phyloP scores from a whole-genome alignment of 768 basidiomycete genomes.

The Amanita subjunquillea region DNA sequence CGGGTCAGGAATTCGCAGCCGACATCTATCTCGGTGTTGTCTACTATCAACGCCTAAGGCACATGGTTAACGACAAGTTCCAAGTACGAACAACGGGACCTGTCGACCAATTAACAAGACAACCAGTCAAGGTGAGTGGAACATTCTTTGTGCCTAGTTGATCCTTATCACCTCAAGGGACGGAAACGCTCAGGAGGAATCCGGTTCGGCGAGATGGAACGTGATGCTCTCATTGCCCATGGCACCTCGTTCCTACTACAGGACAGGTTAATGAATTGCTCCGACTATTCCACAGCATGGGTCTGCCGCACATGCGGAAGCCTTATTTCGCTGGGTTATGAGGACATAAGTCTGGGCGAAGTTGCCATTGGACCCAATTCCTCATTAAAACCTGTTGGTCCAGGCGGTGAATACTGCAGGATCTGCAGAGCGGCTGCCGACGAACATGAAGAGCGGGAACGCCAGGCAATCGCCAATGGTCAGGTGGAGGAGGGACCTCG shows the following conservation, averaged over 20 bases:
- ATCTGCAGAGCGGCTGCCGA: slow-evolving; percentile 75
- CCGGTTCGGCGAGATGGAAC: slow-evolving; percentile 99
- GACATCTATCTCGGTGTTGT: slow-evolving; percentile 98
- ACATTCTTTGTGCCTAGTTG: neutral
- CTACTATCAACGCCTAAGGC: slow-evolving; percentile 96
- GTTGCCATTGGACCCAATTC: slow-evolving; percentile 39
- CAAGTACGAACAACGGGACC: slow-evolving; percentile 98
- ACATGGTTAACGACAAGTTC: slow-evolving; percentile 99
- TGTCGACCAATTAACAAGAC: slow-evolving; percentile 89
- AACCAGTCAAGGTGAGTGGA: slow-evolving; percentile 82
- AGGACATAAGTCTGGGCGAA: slow-evolving; percentile 72
- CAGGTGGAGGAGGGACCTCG: slow-evolving; percentile 31
- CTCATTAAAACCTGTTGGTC: slow-evolving; percentile 49
- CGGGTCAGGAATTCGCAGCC: slow-evolving; percentile 95
- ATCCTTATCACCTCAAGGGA: slow-evolving; percentile 40
- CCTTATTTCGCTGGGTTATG: slow-evolving; percentile 92
- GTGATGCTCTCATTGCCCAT: slow-evolving; percentile 96
- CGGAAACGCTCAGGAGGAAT: slow-evolving; percentile 98
- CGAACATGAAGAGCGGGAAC: slow-evolving; percentile 49
- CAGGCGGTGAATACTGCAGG: slow-evolving; percentile 89
- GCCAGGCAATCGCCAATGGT: slow-evolving; percentile 49
- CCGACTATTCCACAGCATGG: slow-evolving; percentile 99
- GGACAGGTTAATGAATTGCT: slow-evolving; percentile 99
- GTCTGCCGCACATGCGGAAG: slow-evolving; percentile 95
- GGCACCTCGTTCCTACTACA: slow-evolving; percentile 97